phyloP scores from a whole-genome alignment of 345 rosid species.

The Ceriops zippeliana region DNA sequence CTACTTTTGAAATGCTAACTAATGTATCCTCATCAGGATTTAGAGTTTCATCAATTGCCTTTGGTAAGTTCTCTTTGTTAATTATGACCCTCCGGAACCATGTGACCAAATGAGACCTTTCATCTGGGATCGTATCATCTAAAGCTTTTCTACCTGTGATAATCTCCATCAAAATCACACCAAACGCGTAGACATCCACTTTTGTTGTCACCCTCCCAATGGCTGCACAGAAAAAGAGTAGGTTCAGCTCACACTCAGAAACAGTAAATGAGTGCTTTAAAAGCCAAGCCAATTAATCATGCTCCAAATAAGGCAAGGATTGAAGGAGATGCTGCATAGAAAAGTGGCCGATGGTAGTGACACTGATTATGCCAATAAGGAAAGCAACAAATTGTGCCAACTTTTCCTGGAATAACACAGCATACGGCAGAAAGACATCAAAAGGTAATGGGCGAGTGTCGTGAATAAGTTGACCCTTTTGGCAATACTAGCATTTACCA shows the following conservation, averaged over 20 bases:
- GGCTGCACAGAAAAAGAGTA: conserved; percentile 36
- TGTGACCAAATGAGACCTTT: conserved; percentile 65
- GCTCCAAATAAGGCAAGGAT: not conserved
- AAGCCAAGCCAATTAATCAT: not conserved
- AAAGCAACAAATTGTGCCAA: too few species aligned
- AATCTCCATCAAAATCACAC: conserved; percentile 85
- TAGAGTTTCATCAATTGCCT: conserved; percentile 56
- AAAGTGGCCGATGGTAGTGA: too few species aligned
- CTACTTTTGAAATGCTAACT: conserved; percentile 58
- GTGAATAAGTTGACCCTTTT: too few species aligned
- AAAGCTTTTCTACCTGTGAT: conserved; percentile 82
- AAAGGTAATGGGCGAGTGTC: too few species aligned
- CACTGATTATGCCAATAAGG: too few species aligned
- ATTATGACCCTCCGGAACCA: conserved; percentile 71
- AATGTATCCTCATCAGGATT: conserved; percentile 58
- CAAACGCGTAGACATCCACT: conserved; percentile 83
- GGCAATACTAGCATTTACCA: too few species aligned
- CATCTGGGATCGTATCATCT: conserved; percentile 66
- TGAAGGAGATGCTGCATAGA: not conserved
- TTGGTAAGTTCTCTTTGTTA: conserved; percentile 62
- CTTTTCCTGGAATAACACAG: too few species aligned
- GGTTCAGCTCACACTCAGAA: not conserved
- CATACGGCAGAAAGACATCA: too few species aligned
- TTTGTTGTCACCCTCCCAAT: conserved; percentile 92
- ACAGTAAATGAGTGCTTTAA: too few species aligned